phyloP scores from a whole-genome alignment of 2,329 filamentous ascomycete species.

The Fusarium bactridioides region DNA sequence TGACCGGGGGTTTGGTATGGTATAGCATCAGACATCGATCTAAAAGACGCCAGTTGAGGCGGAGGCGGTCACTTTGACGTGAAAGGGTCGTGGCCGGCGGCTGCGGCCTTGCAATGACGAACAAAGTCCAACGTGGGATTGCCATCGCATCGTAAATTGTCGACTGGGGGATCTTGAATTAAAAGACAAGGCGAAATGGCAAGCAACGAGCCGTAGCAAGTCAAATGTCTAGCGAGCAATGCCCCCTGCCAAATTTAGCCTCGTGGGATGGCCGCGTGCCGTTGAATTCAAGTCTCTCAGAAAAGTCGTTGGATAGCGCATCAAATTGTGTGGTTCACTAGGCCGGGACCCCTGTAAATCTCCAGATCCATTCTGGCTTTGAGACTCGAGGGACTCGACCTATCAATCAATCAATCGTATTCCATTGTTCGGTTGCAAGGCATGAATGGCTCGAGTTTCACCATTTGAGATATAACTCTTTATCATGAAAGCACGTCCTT shows the following conservation, averaged over 20 bases:
- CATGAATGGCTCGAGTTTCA: slow-evolving; percentile 26
- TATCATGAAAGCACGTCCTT: slow-evolving; percentile 19
- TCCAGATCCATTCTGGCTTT: slow-evolving; percentile 27
- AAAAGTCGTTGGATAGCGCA: slow-evolving; percentile 38
- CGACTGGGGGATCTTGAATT: slow-evolving; percentile 31
- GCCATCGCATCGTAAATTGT: slow-evolving; percentile 8
- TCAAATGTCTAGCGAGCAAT: slow-evolving; percentile 33
- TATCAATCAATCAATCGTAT: slow-evolving; percentile 35
- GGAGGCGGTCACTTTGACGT: slow-evolving; percentile 31
- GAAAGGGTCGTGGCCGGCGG: slow-evolving; percentile 32
- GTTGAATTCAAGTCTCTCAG: slow-evolving; percentile 29
- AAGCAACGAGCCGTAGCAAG: slow-evolving; percentile 24
- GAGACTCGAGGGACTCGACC: slow-evolving; percentile 27
- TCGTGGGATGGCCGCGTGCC: slow-evolving; percentile 43
- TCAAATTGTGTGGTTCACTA: slow-evolving; percentile 33
- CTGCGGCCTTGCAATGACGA: slow-evolving; percentile 32
- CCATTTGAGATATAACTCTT: slow-evolving; percentile 15
- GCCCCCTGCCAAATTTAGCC: slow-evolving; percentile 41
- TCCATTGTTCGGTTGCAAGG: slow-evolving; percentile 7
- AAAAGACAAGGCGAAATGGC: slow-evolving; percentile 19
- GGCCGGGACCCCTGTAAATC: slow-evolving; percentile 36
- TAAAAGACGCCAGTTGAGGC: slow-evolving; percentile 23
- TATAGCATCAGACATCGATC: slow-evolving; percentile 17
- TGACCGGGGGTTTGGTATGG: slow-evolving; percentile 11
- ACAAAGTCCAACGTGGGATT: slow-evolving; percentile 19